Base-by-base conservation (phyloP, 108 stramenopile species). In the Ochromonas danica region DNA sequence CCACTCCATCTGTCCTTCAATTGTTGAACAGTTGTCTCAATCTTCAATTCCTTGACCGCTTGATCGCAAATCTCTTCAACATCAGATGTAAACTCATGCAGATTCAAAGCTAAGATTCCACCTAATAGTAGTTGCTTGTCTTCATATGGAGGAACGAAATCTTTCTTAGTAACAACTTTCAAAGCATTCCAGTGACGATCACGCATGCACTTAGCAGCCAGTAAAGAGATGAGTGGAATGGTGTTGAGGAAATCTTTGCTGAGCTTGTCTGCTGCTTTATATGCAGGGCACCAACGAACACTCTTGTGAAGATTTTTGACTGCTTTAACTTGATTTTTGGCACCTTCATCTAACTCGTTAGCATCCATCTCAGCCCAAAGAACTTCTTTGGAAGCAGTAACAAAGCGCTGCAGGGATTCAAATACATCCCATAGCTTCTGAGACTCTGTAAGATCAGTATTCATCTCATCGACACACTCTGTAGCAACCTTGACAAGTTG, bases 1-100 rank as follows among this genome's bases (percentile, higher is more conserved):
- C 70, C 62, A 30, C 60, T 33, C 92, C 92, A 93, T 17, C 85
- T 80, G n/a, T 89, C 88, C 0, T 83, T 83, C 45, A 93, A 87
- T 43, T 81, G 42, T 30, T 82, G 42, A 6, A 93, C 88, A 14
- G 84, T 80, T 27, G 71, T 65, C 75, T 92, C 92, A 84, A 93
- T 92, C 71, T 93, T 93, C 65, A 86, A 90, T 78, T 93, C 92
- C 80, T 93, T 93, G 39, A 71, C 74, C 25, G 91, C 91, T 78
- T 84, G 84, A 77, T 93, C 91, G 40, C 87, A 85, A 35, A 93
- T 92, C 40, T 92, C 91, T 65, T 93, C 92, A 1, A 93, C 91
- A 33, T 92, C 89, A 42, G 83, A 83, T 33, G 84, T 85, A 71
- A 87, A 89, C 77, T 89, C 85, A 62, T 91, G 87, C 17, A 93